A percentile compares a stretch with the other conserved stretches of the same genome.
These are phyloP conservation scores for Capillidium rhysosporum DNA, from an alignment of 371 early-diverging fungal species.

Conservation along the genomic window DNA sequence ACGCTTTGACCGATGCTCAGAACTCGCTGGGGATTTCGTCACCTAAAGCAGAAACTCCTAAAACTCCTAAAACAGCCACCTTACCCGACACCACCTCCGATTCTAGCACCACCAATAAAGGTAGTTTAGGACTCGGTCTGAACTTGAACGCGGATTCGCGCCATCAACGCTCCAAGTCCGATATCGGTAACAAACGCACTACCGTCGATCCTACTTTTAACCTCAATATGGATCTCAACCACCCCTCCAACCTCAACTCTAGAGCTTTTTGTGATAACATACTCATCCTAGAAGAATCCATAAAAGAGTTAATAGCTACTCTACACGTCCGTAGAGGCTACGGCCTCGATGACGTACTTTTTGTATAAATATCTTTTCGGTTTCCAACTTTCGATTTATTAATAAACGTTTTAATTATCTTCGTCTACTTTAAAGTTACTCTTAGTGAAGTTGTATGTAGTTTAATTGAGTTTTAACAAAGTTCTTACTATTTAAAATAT, in stretches of 20 bases:
- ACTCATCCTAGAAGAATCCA: constrained; percentile 73
- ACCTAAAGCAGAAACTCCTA: too few relatives aligned
- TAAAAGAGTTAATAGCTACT: constrained; percentile 73
- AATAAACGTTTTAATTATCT: too few relatives aligned
- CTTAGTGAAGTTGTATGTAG: too few relatives aligned
- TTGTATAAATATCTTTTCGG: too few relatives aligned
- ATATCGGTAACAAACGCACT: constrained; percentile 8
- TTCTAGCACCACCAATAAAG: neutral
- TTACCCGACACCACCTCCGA: neutral
- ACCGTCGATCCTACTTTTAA: too few relatives aligned
- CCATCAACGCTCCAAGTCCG: constrained; percentile 6
- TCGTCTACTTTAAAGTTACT: too few relatives aligned
- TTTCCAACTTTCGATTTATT: too few relatives aligned
- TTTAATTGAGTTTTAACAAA: too few relatives aligned
- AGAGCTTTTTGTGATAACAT: constrained; percentile 51
- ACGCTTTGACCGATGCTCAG: neutral
- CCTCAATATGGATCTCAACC: neutral
- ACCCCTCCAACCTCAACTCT: constrained; percentile 15
- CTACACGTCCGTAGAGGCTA: constrained; percentile 56
- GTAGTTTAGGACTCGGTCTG: too few relatives aligned
- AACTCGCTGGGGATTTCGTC: neutral
- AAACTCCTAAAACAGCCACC: too few relatives aligned
- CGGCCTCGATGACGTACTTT: constrained; percentile 46
- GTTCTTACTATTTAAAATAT: too few relatives aligned
- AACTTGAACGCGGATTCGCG: neutral